phyloP scores from a whole-genome alignment of 2,329 filamentous ascomycete genomes.

The Nannizzia gypsea region DNA sequence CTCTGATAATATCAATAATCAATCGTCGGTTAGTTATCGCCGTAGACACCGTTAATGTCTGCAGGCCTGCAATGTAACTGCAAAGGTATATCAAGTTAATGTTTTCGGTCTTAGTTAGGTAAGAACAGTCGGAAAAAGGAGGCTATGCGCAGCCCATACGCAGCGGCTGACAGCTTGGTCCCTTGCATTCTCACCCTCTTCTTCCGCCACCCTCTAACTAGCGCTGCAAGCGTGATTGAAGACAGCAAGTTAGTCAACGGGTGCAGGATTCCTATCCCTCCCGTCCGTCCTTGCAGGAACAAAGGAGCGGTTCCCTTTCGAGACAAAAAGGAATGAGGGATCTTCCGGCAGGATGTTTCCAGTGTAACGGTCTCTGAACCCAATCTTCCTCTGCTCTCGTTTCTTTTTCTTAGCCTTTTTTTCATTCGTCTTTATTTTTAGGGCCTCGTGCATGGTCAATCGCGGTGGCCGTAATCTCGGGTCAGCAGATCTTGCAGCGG shows the following conservation, averaged over 20 bases:
- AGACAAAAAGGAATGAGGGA: neutral
- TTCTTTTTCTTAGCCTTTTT: neutral
- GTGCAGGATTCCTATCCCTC: neutral
- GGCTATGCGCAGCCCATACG: neutral
- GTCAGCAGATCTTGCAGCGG: neutral
- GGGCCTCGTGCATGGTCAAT: neutral
- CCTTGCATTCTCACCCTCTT: neutral
- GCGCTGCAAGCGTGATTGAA: neutral
- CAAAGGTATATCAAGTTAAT: neutral
- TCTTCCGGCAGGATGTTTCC: neutral
- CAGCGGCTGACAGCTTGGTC: neutral
- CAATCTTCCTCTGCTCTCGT: neutral
- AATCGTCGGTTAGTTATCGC: neutral
- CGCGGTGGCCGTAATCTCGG: neutral
- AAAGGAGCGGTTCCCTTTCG: neutral
- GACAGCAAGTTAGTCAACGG: neutral
- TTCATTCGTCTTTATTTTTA: neutral
- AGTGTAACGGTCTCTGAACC: slow-evolving; percentile 1
- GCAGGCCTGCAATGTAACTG: neutral
- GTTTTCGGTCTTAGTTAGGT: neutral
- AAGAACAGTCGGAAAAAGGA: neutral
- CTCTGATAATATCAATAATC: neutral
- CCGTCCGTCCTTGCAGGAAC: neutral
- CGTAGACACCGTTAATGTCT: neutral
- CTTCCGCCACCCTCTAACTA: neutral